These are phyloP conservation scores for Lasiosphaeria hispida DNA, from an alignment of 495 filamentous ascomycete genomes.

Conservation along the genomic window DNA sequence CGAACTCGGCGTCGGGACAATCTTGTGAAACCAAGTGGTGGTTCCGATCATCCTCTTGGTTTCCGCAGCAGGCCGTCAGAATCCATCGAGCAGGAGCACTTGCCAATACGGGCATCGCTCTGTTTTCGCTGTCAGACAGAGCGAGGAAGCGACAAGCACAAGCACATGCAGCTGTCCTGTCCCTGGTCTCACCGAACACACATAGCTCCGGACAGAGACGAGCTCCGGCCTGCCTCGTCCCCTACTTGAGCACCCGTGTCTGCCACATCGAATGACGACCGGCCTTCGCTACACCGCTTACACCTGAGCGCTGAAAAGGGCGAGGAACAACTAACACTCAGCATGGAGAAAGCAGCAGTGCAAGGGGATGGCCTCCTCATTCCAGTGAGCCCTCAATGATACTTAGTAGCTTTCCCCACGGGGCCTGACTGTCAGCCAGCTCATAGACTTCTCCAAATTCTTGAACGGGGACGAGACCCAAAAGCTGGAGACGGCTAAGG, in stretches of 20 bases:
- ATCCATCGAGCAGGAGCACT: background rate
- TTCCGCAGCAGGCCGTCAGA: background rate
- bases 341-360: constrained; percentile 56
- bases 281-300: too few species aligned
- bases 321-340: background rate
- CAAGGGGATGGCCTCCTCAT: constrained; percentile 66
- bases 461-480: constrained; percentile 60
- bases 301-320: background rate
- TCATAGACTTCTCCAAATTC: constrained; percentile 84
- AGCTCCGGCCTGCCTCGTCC: too few species aligned
- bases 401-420: background rate
- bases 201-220: background rate
- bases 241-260: too few species aligned
- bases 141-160: background rate
- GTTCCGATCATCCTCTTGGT: background rate
- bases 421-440: constrained; percentile 43
- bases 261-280: too few species aligned
- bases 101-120: background rate
- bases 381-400: constrained; percentile 48
- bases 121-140: too few species aligned
- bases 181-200: background rate
- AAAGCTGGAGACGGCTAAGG: constrained; percentile 62
- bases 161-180: background rate
- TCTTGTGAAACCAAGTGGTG: too few species aligned
- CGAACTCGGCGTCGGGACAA: too few species aligned